A percentile compares a stretch with the other conserved stretches of the same genome.
Evolutionary conservation across 306 rosid species (phyloP).

Genomic region (Prunus mira): DNA sequence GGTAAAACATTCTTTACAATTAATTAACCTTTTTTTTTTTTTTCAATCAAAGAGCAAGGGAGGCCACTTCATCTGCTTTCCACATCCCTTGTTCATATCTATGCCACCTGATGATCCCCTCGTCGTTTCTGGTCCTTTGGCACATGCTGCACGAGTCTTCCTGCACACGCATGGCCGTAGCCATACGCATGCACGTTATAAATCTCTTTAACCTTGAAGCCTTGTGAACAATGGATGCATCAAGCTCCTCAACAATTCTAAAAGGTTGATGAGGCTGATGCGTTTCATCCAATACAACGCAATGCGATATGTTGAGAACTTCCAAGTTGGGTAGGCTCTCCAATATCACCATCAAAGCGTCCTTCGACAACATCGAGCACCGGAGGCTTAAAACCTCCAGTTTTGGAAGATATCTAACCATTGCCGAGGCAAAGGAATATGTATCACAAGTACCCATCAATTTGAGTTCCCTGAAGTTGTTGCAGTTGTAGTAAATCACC

Average conservation of each 20-base stretch:
- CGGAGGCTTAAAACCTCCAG: slow-evolving; percentile 68
- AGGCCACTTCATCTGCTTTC: slow-evolving; percentile 54
- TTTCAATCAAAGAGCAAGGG: slow-evolving; percentile 39
- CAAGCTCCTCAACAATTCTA: slow-evolving; percentile 41
- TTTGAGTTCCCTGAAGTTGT: slow-evolving; percentile 60
- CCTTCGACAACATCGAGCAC: slow-evolving; percentile 45
- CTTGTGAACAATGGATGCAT: slow-evolving; percentile 33
- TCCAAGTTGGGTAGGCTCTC: slow-evolving; percentile 40
- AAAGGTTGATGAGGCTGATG: slow-evolving; percentile 33
- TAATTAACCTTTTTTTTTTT: not conserved
- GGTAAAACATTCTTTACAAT: too few species aligned
- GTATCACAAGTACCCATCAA: slow-evolving; percentile 61
- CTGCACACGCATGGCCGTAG: slow-evolving; percentile 20
- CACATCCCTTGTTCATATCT: slow-evolving; percentile 64
- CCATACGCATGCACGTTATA: slow-evolving; percentile 30
- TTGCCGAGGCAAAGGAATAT: slow-evolving; percentile 35
- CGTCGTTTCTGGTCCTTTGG: slow-evolving; percentile 54
- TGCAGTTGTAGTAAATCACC: slow-evolving; percentile 54
- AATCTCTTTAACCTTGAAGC: slow-evolving; percentile 58
- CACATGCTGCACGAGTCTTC: slow-evolving; percentile 54
- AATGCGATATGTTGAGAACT: slow-evolving; percentile 72
- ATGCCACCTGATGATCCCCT: slow-evolving; percentile 75
- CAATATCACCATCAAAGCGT: slow-evolving; percentile 47
- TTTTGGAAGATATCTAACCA: slow-evolving; percentile 48
- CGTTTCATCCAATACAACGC: slow-evolving; percentile 44